Evolutionary conservation across 345 rosid species (phyloP).

Genomic region (Eucalyptus tenuipes): DNA sequence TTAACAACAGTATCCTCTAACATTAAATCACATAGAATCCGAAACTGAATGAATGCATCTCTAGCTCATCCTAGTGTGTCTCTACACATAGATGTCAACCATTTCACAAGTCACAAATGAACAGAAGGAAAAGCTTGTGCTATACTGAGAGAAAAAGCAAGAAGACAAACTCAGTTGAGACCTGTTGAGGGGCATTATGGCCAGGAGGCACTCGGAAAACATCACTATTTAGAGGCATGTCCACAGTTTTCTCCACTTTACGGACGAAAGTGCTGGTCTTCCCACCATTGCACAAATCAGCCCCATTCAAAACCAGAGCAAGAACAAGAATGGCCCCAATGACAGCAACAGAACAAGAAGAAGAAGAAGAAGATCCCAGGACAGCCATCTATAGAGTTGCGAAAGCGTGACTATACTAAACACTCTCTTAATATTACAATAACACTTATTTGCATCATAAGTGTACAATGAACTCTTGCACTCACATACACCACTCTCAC

Average conservation of each 20-base stretch:
- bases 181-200: slow-evolving; percentile 90
- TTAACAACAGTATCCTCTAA: background rate
- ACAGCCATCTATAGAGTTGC: no score
- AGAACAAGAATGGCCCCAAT: slow-evolving; percentile 7
- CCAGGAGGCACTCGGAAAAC: slow-evolving; percentile 58
- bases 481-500: no score
- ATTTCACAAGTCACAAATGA: background rate
- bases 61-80: background rate
- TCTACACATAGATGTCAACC: background rate
- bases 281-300: slow-evolving; percentile 50
- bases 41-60: background rate
- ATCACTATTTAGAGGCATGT: slow-evolving; percentile 73
- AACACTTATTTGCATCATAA: no score
- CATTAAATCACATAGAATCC: background rate
- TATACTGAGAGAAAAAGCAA: background rate
- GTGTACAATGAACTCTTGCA: no score
- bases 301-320: slow-evolving; percentile 22
- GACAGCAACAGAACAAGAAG: background rate
- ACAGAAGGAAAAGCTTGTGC: background rate
- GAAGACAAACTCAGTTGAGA: background rate
- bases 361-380: background rate
- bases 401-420: no score
- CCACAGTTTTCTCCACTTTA: slow-evolving; percentile 29
- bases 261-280: slow-evolving; percentile 52
- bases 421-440: no score